Conservation (phyloP, 306 rosid genomes). For the Hylodesmum podocarpum region DNA sequence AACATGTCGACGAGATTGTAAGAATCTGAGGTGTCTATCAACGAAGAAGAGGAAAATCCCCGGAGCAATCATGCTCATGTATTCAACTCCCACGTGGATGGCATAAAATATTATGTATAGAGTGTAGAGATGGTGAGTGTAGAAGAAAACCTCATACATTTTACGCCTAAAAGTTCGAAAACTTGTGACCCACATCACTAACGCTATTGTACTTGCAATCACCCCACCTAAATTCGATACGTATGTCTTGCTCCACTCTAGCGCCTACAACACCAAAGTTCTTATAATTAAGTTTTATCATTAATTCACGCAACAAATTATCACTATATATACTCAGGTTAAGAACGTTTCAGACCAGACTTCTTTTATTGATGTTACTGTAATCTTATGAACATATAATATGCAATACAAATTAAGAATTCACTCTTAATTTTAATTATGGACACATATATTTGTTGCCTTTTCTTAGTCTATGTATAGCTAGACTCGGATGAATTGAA, state of each 20-base stretch:
- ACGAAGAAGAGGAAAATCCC: slow-evolving; percentile 69
- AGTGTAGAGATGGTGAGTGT: slow-evolving; percentile 64
- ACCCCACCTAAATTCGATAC: slow-evolving; percentile 67
- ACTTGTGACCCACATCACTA: slow-evolving; percentile 62
- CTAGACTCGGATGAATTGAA: background rate
- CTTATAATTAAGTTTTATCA: background rate
- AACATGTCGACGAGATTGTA: slow-evolving; percentile 54
- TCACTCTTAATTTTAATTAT: too few relatives aligned
- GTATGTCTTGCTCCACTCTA: slow-evolving; percentile 51
- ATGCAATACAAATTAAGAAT: too few relatives aligned
- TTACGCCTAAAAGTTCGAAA: slow-evolving; percentile 44
- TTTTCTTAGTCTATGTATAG: background rate
- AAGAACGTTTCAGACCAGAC: background rate
- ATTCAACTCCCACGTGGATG: slow-evolving; percentile 56
- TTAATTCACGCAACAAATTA: background rate
- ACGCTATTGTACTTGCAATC: slow-evolving; percentile 51
- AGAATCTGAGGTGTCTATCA: slow-evolving; percentile 59
- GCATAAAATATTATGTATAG: slow-evolving; percentile 60
- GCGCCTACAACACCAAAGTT: background rate
- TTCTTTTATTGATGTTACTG: background rate
- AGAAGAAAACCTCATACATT: slow-evolving; percentile 72
- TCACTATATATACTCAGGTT: background rate
- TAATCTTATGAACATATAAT: background rate
- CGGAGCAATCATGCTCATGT: slow-evolving; percentile 57
- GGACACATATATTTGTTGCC: background rate